phyloP scores from a whole-genome alignment of 331 rosid species.

The Stylosanthes scabra region DNA sequence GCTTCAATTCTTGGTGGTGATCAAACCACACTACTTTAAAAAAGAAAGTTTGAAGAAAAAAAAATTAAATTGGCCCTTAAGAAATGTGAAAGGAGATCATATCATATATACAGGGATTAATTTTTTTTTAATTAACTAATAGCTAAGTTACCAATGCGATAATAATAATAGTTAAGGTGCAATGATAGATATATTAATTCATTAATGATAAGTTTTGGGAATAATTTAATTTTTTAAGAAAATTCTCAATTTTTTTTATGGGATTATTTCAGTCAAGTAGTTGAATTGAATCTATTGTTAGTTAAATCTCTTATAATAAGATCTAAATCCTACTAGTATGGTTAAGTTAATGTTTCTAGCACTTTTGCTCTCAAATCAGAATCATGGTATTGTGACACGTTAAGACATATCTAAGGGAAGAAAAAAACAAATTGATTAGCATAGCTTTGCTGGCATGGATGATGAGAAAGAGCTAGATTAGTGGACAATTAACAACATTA shows the following conservation, averaged over 20 bases:
- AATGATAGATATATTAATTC: too few species aligned
- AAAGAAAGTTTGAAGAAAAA: slow-evolving; percentile 35
- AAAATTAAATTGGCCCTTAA: slow-evolving; percentile 34
- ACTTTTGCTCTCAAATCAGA: slow-evolving; percentile 22
- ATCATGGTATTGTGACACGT: slow-evolving; percentile 26
- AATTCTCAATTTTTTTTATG: too few species aligned
- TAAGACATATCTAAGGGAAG: neutral
- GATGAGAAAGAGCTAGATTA: slow-evolving; percentile 39
- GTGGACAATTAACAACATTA: slow-evolving; percentile 39
- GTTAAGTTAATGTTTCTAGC: neutral
- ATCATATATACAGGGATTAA: slow-evolving; percentile 21
- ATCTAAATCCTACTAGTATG: too few species aligned
- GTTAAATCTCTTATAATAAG: too few species aligned
- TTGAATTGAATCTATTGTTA: too few species aligned
- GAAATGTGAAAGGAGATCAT: slow-evolving; percentile 30
- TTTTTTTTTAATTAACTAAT: slow-evolving; percentile 10
- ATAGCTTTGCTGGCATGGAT: slow-evolving; percentile 39
- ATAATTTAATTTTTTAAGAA: too few species aligned
- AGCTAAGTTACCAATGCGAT: neutral
- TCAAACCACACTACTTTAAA: slow-evolving; percentile 25
- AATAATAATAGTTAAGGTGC: too few species aligned
- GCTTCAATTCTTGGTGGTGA: slow-evolving; percentile 24
- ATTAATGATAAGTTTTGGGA: too few species aligned
- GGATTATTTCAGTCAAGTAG: too few species aligned
- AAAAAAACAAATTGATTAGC: neutral